Base-by-base conservation (phyloP, 768 basidiomycete genomes). In the Kwoniella botswanensis region DNA sequence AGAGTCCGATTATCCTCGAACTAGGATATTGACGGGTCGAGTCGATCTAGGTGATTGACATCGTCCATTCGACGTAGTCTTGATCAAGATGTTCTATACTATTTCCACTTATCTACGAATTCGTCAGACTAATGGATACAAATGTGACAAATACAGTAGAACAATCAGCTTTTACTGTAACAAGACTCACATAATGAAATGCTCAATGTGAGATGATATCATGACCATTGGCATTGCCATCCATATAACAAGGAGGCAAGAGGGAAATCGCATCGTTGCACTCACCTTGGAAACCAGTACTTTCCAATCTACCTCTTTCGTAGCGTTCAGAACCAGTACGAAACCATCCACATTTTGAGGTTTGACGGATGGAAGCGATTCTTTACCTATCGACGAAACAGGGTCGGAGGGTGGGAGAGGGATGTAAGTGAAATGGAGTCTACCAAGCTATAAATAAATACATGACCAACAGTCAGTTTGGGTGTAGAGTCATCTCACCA, bases 311-410 rank as follows among this genome's bases (percentile, higher is more conserved):
- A 70, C 71, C 26, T 52, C 53, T 17, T 54, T 64, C 4, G 71
- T 68, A 7, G 67, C 74, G 59, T 80, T 80, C 53, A 80, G 44
- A 2, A 77, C 72, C 65, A 80, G 54, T 2, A 80, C 53, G 62
- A 80, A 71, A 7, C 55, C 56, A 56, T 62, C 55, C 7, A 72
- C 61, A 17, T 44, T 26, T 9, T 68, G 57, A 2, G 68, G 58
- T 52, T 70, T 69, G 15, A 74, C 43, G 13, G 72, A 22, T 2
- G 79, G 79, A 10, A 76, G 15, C 35, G 43, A 44, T 24, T 68
- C 60, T 21, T 52, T 58, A 52, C 59, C 42, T 60, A 65, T 52
- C 52, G 60, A 29, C 50, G 50, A 17, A 65, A 55, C 53, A 21
- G 57, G 26, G 35, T 67, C 69, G 7, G 67, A 18, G 6, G 61